phyloP scores from a whole-genome alignment of 2,329 filamentous ascomycete genomes.

The Plectosphaerella sp. region DNA sequence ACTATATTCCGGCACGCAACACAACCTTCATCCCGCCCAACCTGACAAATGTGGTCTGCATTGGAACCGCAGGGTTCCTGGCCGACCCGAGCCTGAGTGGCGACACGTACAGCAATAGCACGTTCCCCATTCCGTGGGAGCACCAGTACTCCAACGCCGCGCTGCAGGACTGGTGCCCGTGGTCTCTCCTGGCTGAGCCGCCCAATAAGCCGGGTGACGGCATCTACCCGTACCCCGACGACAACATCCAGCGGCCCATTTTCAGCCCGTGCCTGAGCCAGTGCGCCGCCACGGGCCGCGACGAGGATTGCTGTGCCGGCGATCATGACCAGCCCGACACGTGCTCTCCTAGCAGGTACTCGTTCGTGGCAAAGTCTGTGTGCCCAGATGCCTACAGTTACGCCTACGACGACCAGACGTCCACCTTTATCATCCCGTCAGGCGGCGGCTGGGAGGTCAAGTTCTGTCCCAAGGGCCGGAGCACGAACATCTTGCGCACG shows the following conservation, averaged over 20 bases:
- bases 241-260: conserved; percentile 61
- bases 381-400: conserved; percentile 85
- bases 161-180: conserved; percentile 72
- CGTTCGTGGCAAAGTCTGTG: conserved; percentile 63
- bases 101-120: conserved; percentile 56
- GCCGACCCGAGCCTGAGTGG: conserved; percentile 50
- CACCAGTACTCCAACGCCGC: conserved; percentile 48
- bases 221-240: conserved; percentile 76
- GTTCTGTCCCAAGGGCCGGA: conserved; percentile 65
- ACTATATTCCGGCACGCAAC: conserved; percentile 57
- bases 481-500: conserved; percentile 53
- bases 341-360: conserved; percentile 67
- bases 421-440: conserved; percentile 57
- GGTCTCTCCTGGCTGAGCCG: conserved; percentile 66
- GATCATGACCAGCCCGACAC: conserved; percentile 56
- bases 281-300: conserved; percentile 63
- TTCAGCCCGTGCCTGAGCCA: conserved; percentile 78
- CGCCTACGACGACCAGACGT: conserved; percentile 56
- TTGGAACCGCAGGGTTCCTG: conserved; percentile 63
- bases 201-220: conserved; percentile 69
- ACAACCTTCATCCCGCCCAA: conserved; percentile 67
- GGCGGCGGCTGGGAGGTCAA: conserved; percentile 76
- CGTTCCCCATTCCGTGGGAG: conserved; percentile 67
- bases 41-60: conserved; percentile 71
- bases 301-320: conserved; percentile 73